phyloP scores from a whole-genome alignment of 164 flowering plant species.

The Vitis amurensis region DNA sequence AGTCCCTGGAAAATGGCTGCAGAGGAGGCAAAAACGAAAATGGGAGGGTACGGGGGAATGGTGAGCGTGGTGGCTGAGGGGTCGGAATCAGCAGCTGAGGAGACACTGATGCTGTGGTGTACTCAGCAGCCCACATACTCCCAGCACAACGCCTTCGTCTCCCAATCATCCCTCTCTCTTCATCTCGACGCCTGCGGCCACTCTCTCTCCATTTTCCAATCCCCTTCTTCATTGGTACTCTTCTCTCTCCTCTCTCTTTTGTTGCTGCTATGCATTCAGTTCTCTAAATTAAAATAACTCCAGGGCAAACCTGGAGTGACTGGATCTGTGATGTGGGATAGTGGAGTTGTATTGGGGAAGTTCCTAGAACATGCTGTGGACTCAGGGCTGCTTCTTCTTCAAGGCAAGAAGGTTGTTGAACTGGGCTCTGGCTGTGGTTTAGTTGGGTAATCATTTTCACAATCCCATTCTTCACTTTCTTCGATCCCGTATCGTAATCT shows the following conservation, averaged over 20 bases:
- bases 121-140: constrained; percentile 72
- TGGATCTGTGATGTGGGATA: constrained; percentile 96
- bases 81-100: constrained; percentile 48
- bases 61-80: constrained; percentile 41
- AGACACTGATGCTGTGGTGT: constrained; percentile 84
- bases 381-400: constrained; percentile 52
- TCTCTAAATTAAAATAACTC: constrained; percentile 2
- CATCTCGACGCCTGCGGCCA: constrained; percentile 79
- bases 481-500: not conserved
- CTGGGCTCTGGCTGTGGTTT: constrained; percentile 94
- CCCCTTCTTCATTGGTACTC: constrained; percentile 77
- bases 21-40: constrained; percentile 23
- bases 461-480: not conserved
- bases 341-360: constrained; percentile 84
- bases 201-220: constrained; percentile 71
- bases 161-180: constrained; percentile 71
- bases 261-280: not conserved
- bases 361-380: constrained; percentile 85
- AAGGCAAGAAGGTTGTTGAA: constrained; percentile 73
- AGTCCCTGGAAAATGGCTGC: not conserved
- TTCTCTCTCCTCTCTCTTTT: not conserved
- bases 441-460: constrained; percentile 58
- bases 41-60: constrained; percentile 49
- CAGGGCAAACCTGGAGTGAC: constrained; percentile 85
- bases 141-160: constrained; percentile 72